Evolutionary conservation across 164 flowering plant genomes (phyloP).

Genomic region (Macadamia tetraphylla): DNA sequence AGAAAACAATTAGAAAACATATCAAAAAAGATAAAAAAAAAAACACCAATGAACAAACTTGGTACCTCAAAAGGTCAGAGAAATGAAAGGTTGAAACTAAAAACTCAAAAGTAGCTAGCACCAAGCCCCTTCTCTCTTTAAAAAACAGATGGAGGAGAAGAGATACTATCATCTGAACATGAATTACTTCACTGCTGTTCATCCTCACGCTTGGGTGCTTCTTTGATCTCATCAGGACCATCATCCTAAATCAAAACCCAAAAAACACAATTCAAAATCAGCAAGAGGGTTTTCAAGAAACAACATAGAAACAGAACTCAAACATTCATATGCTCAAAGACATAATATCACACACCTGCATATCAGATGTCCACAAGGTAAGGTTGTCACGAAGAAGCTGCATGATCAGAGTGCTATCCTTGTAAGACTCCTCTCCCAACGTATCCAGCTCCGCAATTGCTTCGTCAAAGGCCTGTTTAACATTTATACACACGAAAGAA

Average conservation of each 20-base stretch:
- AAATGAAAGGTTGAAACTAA: not conserved
- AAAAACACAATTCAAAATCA: not conserved
- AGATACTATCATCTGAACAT: not conserved
- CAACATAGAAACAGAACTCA: not conserved
- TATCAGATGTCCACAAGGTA: slow-evolving; percentile 32
- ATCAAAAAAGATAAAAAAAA: not conserved
- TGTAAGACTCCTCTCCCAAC: slow-evolving; percentile 32
- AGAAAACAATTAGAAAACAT: not conserved
- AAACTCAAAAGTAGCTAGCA: not conserved
- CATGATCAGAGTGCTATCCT: slow-evolving; percentile 31
- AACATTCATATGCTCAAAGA: not conserved
- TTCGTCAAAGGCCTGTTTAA: slow-evolving; percentile 27
- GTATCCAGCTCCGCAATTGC: slow-evolving; percentile 33
- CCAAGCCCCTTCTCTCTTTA: slow-evolving; percentile 1
- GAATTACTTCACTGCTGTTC: slow-evolving; percentile 11
- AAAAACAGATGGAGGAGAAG: not conserved
- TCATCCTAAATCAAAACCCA: slow-evolving; percentile 16
- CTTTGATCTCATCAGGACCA: slow-evolving; percentile 25
- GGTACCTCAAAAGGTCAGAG: slow-evolving; percentile 1
- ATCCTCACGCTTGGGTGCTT: slow-evolving; percentile 20
- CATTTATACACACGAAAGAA: not conserved
- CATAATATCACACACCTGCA: slow-evolving; percentile 16
- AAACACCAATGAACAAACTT: not conserved
- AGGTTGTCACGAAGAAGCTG: slow-evolving; percentile 32
- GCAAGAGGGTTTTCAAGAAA: not conserved